Evolutionary conservation across 352 stramenopile species (phyloP).

Genomic region (Phytophthora litchii): DNA sequence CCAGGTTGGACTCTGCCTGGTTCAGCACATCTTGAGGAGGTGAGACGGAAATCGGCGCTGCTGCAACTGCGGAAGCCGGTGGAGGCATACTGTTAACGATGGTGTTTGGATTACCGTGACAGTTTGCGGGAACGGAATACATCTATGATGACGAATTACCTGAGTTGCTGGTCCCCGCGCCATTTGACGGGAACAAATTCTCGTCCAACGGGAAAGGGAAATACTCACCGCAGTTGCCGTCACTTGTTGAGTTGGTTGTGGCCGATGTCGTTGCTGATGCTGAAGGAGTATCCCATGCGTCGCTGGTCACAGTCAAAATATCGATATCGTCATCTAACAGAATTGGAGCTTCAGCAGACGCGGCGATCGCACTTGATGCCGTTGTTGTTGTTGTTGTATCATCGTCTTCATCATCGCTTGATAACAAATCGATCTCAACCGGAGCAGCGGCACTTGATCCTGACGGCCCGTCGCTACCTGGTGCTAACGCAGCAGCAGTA

Average conservation of each 20-base stretch:
- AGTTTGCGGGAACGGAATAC: constrained; percentile 44
- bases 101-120: no score
- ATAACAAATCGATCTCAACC: constrained; percentile 79
- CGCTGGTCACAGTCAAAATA: constrained; percentile 69
- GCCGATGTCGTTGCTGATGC: constrained; percentile 12
- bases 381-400: constrained; percentile 12
- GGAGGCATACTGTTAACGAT: constrained; percentile 38
- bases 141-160: constrained; percentile 29
- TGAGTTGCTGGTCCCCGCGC: constrained; percentile 20
- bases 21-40: constrained; percentile 37
- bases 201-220: constrained; percentile 70
- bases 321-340: constrained; percentile 66
- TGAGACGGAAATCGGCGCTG: constrained; percentile 16
- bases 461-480: constrained; percentile 13
- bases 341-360: constrained; percentile 29
- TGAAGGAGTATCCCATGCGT: constrained; percentile 61
- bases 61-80: constrained; percentile 11
- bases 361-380: constrained; percentile 5
- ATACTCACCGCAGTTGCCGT: constrained; percentile 46
- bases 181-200: constrained; percentile 48
- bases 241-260: constrained; percentile 28
- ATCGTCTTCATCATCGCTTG: constrained; percentile 68
- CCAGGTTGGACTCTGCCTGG: constrained; percentile 52
- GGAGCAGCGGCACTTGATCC: constrained; percentile 42
- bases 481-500: constrained; percentile 12